Percentiles rank a stretch among this genome's conserved stretches.
phyloP scores from a whole-genome alignment of 495 filamentous ascomycete species.

The Neurospora sublineolata region DNA sequence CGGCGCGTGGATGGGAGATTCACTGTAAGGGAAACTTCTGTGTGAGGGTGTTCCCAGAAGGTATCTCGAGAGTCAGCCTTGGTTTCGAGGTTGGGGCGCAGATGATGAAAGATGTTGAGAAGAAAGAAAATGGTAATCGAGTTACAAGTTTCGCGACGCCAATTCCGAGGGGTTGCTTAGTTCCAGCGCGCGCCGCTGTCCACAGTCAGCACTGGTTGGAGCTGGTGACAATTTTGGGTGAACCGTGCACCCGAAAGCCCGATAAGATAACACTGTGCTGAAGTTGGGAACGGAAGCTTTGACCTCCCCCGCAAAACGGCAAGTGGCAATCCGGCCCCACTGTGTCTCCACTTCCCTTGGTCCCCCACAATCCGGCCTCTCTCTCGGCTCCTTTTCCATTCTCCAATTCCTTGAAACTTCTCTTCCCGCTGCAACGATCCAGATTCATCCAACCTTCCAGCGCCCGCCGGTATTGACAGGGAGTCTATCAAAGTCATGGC shows the following conservation, averaged over 20 bases:
- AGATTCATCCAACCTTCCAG: not conserved
- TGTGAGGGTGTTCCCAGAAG: not conserved
- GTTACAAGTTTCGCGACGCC: not conserved
- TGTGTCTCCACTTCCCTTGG: not conserved
- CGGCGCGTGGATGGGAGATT: not conserved
- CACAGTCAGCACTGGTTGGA: not conserved
- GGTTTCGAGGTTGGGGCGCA: not conserved
- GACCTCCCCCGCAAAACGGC: not conserved
- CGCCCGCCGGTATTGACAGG: not conserved
- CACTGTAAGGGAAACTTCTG: not conserved
- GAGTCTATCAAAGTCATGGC: not conserved
- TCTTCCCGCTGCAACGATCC: not conserved
- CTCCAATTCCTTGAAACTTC: not conserved
- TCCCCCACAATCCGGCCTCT: not conserved
- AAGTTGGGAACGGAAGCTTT: not conserved
- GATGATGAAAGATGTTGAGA: not conserved
- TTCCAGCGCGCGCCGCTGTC: not conserved
- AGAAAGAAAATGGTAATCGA: not conserved
- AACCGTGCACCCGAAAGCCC: not conserved
- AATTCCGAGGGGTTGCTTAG: not conserved
- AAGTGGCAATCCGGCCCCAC: not conserved
- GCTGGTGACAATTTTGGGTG: not conserved
- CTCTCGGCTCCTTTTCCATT: not conserved
- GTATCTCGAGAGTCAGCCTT: not conserved
- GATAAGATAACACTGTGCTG: not conserved